These are phyloP conservation scores for Backusella sp. DNA, from an alignment of 192 early-diverging fungal genomes.

Conservation along the genomic window DNA sequence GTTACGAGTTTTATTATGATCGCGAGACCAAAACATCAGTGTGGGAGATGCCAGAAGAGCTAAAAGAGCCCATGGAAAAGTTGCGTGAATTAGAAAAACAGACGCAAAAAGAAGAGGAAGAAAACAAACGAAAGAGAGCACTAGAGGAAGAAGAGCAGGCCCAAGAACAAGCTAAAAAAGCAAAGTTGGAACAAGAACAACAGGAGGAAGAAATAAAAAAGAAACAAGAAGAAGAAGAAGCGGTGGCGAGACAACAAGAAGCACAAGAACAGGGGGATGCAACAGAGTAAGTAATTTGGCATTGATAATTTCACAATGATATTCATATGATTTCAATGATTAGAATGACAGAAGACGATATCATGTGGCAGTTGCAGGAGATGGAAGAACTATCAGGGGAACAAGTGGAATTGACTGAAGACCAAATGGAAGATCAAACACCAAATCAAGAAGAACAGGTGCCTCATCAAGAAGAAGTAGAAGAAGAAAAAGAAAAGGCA, in stretches of 20 bases:
- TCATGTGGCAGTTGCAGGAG: constrained; percentile 55
- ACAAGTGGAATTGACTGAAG: constrained; percentile 9
- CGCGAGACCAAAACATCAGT: constrained; percentile 61
- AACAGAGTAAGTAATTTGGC: constrained; percentile 33
- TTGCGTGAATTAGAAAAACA: constrained; percentile 39
- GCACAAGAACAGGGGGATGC: constrained; percentile 16
- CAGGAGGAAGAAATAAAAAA: constrained; percentile 21
- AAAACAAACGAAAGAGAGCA: background rate
- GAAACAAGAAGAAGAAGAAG: constrained; percentile 16
- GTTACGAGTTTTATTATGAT: constrained; percentile 80
- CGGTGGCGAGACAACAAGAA: background rate
- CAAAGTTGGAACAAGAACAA: constrained; percentile 2
- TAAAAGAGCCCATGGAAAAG: constrained; percentile 28
- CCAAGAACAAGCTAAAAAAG: constrained; percentile 13
- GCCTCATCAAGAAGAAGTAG: constrained; percentile 3
- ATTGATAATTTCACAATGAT: background rate
- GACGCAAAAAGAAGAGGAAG: constrained; percentile 22
- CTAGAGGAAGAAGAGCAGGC: constrained; percentile 12
- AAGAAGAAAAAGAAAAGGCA: constrained; percentile 20
- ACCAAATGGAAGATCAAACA: constrained; percentile 13
- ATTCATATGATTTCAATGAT: background rate
- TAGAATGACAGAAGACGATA: constrained; percentile 66
- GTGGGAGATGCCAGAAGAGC: constrained; percentile 56
- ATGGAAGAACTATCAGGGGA: constrained; percentile 34
- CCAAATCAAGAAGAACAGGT: constrained; percentile 24